Base-by-base conservation (phyloP, 2,329 filamentous ascomycete genomes). In the Colletotrichum spinosum region DNA sequence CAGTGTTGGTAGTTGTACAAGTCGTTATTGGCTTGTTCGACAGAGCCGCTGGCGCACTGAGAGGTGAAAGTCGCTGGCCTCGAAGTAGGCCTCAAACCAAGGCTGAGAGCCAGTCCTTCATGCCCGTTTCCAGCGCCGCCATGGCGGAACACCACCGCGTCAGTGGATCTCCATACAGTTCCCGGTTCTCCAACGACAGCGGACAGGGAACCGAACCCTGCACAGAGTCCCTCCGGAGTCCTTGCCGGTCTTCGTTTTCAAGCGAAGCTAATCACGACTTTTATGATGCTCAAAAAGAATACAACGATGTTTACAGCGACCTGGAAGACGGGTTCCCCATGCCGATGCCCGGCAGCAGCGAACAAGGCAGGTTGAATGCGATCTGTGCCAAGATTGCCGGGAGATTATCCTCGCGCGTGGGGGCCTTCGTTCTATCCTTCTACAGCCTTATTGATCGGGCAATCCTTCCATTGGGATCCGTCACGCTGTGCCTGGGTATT, bases 391-490 rank as follows among this genome's bases (percentile, higher is more conserved):
- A 66, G 75, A 90, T n/a, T 82, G 86, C 13, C 79, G 38, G 80
- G 46, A 78, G 88, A 73, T 81, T 87, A 51, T 88, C 86, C 2
- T 81, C 79, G 7, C 82, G 86, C 33, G 81, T 86, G 0, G 85
- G 91, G 77, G 84, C 80, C 55, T 76, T 86, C 25, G 72, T 94
- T 25, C 78, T 84, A 38, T 74, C 90, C 45, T 76, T 84, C 1
- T 93, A 94, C 76, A 83, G 88, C 53, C 73, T 90, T 8, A 80
- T 97, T 37, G 93, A 97, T 74, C 88, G 94, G 55, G 84, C 90
- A 2, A 90, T 97, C 66, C 79, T 97, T 39, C 84, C 93, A 0
- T 84, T 97, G 44, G 93, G 92, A 2, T 97, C 94, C 71, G 79
- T 92, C 48, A 86, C 89, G 0, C 77, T 97, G 13, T 81, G 86